Base-by-base conservation (phyloP, 495 filamentous ascomycete species). In the Trichoderma parareesei region DNA sequence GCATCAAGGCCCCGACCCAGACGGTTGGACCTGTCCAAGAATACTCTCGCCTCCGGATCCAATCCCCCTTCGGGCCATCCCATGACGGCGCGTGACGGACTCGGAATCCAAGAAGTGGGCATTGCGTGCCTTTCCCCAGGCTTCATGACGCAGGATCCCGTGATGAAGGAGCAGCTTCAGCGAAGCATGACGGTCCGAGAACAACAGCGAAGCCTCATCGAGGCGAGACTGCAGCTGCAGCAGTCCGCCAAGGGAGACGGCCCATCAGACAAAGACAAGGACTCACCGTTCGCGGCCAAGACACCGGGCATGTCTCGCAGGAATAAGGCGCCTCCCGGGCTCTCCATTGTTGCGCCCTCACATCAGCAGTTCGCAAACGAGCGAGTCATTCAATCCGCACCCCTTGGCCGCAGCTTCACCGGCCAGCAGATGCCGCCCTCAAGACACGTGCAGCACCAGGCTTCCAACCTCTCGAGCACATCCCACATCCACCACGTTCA, bases 281-380 rank as follows among this genome's bases (percentile, higher is more conserved):
- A 69, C n/a, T 9, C 61, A 2, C 79, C 81, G 62, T 85, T 81
- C 60, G 77, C 83, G 44, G 81, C 85, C 48, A 93, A 89, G 72
- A 87, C 87, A 27, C 87, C 88, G 40, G 81, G 83, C 68, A 70
- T 76, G 69, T 82, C 79, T 78, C 86, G 70, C 79, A 86, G 76
- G 82, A 92, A 84, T 83, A 93, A 83, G 69, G 88, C 92, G 44
- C 93, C 94, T 48, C 90, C 91, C 16, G 93, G 93, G 61, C 78
- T 98, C 61, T 94, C 92, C 63, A 98, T 98, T 67, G 89, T 93
- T n/a, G 91, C 94, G 16, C 94, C 94, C 0, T 91, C 93, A n/a
- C 92, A 95, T 67, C 86, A 93, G 64, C 91, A 95, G 59, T 98
- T 98, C 70, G 93, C 94, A 62, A 88, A 94, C 71, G 94, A 98